A percentile compares a stretch with the other conserved stretches of the same genome.
phyloP scores from a whole-genome alignment of 2,329 filamentous ascomycete species.

The Fusarium sacchari region DNA sequence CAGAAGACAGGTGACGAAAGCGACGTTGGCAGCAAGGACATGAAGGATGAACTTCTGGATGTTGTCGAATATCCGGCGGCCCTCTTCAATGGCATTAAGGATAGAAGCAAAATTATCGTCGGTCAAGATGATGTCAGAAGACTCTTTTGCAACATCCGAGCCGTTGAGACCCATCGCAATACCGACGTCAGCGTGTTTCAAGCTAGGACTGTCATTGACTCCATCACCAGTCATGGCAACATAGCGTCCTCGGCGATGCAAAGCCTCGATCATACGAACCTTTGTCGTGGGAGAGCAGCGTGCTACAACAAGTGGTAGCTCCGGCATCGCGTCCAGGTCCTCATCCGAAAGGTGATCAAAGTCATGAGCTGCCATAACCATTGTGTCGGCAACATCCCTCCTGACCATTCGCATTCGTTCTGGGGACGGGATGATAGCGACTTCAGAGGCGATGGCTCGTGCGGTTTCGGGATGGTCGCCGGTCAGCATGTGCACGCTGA shows the following conservation, averaged over 20 bases:
- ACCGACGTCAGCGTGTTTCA: slow-evolving; percentile 74
- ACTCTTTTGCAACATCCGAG: slow-evolving; percentile 76
- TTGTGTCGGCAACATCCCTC: slow-evolving; percentile 61
- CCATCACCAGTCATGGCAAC: slow-evolving; percentile 78
- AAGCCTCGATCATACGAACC: slow-evolving; percentile 78
- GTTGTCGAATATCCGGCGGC: slow-evolving; percentile 74
- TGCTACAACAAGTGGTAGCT: slow-evolving; percentile 73
- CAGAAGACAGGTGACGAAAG: slow-evolving; percentile 72
- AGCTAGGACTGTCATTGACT: slow-evolving; percentile 74
- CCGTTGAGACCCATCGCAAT: slow-evolving; percentile 75
- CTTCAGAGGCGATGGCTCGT: slow-evolving; percentile 67
- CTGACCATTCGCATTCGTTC: slow-evolving; percentile 52
- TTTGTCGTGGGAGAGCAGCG: slow-evolving; percentile 78
- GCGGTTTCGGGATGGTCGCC: slow-evolving; percentile 72
- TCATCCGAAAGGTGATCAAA: slow-evolving; percentile 72
- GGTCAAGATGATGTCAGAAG: slow-evolving; percentile 71
- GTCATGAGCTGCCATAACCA: slow-evolving; percentile 71
- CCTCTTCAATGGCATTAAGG: slow-evolving; percentile 66
- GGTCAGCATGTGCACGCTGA: slow-evolving; percentile 72
- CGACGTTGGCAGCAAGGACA: slow-evolving; percentile 73
- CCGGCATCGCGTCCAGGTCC: slow-evolving; percentile 69
- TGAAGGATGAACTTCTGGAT: slow-evolving; percentile 77
- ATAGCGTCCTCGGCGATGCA: slow-evolving; percentile 70
- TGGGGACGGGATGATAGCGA: slow-evolving; percentile 65
- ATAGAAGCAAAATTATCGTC: slow-evolving; percentile 71